A percentile compares a stretch with the other conserved stretches of the same genome.
Conservation (phyloP, 805 yeast genomes). For the Candida qinlingensis region DNA sequence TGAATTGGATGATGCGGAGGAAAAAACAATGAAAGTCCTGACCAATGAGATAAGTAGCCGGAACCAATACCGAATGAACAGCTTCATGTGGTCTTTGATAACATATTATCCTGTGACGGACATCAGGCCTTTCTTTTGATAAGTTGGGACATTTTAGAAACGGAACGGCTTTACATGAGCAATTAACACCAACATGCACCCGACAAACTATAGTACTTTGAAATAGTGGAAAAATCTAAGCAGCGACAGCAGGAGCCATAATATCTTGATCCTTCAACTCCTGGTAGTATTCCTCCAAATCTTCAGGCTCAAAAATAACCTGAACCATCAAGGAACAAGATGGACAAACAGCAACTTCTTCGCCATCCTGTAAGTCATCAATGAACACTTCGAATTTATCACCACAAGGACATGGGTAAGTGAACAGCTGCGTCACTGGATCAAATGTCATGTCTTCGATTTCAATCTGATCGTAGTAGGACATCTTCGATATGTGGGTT, state of each 20-base stretch:
- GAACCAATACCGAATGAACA: no score
- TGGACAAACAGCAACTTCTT: constrained; percentile 93
- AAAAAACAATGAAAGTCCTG: background rate
- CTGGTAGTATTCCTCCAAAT: constrained; percentile 36
- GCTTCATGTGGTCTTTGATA: no score
- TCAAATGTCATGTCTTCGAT: constrained; percentile 96
- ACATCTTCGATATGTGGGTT: constrained; percentile 27
- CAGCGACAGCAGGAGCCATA: constrained; percentile 17
- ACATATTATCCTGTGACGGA: no score
- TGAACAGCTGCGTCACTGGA: constrained; percentile 71
- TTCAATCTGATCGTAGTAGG: constrained; percentile 88
- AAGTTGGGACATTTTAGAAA: no score
- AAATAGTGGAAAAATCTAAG: background rate
- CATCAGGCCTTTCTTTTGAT: no score
- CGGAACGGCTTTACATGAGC: no score
- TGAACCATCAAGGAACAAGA: constrained; percentile 91
- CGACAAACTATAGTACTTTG: no score
- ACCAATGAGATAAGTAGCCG: background rate
- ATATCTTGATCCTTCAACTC: constrained; percentile 27
- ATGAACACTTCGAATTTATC: constrained; percentile 83
- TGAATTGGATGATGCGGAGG: background rate
- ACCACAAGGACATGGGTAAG: constrained; percentile 98
- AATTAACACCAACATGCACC: no score
- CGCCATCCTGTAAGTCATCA: constrained; percentile 86
- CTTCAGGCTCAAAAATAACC: constrained; percentile 74